Percentiles rank a stretch among this genome's conserved stretches.
Evolutionary conservation across 2,329 filamentous ascomycete genomes (phyloP).

Genomic region (Lachnellula willkommii): DNA sequence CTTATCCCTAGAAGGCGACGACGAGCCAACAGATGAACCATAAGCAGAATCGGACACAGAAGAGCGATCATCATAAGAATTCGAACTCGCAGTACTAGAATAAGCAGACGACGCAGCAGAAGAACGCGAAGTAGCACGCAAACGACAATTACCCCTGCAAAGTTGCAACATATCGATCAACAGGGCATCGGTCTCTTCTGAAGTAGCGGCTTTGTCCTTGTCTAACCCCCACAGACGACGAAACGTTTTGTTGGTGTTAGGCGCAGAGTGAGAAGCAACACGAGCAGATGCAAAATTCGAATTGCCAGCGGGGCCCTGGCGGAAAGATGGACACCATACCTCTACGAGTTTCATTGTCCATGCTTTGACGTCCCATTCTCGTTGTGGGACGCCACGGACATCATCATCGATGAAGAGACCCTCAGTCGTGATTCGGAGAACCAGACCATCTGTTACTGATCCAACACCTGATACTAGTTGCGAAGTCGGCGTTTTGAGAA

Average conservation of each 20-base stretch:
- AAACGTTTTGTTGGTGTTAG: slow-evolving; percentile 23
- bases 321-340: slow-evolving; percentile 71
- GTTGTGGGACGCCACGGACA: slow-evolving; percentile 80
- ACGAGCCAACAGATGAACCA: slow-evolving; percentile 27
- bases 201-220: slow-evolving; percentile 38
- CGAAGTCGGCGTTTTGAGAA: slow-evolving; percentile 81
- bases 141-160: slow-evolving; percentile 60
- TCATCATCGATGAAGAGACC: slow-evolving; percentile 98
- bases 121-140: slow-evolving; percentile 39
- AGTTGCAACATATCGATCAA: slow-evolving; percentile 56
- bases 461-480: slow-evolving; percentile 82
- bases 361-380: slow-evolving; percentile 97
- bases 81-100: slow-evolving; percentile 32
- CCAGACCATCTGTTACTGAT: slow-evolving; percentile 83
- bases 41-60: slow-evolving; percentile 28
- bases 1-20: slow-evolving; percentile 17
- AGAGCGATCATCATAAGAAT: slow-evolving; percentile 23
- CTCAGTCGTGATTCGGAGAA: slow-evolving; percentile 87
- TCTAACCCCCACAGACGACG: slow-evolving; percentile 36
- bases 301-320: slow-evolving; percentile 31
- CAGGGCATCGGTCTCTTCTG: slow-evolving; percentile 63
- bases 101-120: slow-evolving; percentile 38
- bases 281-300: slow-evolving; percentile 35
- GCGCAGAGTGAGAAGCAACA: slow-evolving; percentile 30
- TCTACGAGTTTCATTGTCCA: slow-evolving; percentile 95